Conservation (phyloP, 139 green algal genomes). For the Chlamydomonas applanata region DNA sequence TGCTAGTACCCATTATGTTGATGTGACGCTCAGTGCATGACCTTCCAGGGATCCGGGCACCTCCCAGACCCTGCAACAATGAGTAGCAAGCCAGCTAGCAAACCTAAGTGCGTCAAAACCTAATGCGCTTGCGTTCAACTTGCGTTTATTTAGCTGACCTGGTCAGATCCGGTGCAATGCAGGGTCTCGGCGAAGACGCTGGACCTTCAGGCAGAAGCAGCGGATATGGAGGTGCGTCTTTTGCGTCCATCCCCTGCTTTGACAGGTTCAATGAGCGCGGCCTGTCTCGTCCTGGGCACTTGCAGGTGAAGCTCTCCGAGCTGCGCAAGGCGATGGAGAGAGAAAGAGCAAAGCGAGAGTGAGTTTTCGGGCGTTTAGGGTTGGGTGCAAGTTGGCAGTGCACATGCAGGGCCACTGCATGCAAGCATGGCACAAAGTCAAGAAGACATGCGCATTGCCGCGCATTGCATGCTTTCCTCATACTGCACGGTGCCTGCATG, state of each 20-base stretch:
- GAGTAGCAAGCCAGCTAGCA: not conserved
- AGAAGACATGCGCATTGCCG: too few species aligned
- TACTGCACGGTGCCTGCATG: not conserved
- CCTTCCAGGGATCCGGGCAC: too few species aligned
- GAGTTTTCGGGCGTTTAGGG: not conserved
- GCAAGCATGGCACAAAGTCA: not conserved
- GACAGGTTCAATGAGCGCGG: not conserved
- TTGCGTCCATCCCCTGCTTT: not conserved
- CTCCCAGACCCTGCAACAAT: too few species aligned
- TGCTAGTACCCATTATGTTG: too few species aligned
- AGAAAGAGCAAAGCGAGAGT: slow-evolving; percentile 30
- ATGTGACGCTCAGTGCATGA: too few species aligned
- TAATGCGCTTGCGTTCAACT: not conserved
- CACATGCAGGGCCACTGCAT: not conserved
- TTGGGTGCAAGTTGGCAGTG: not conserved
- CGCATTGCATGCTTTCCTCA: too few species aligned
- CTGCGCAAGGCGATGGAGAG: slow-evolving; percentile 39
- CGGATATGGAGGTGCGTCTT: slow-evolving; percentile 34
- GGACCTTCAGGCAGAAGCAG: slow-evolving; percentile 17
- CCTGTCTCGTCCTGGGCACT: not conserved
- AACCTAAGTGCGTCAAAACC: not conserved
- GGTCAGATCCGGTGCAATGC: not conserved
- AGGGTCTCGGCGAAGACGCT: slow-evolving; percentile 1
- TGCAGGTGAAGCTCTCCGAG: slow-evolving; percentile 37
- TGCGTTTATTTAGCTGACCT: too few species aligned